A percentile compares a stretch with the other conserved stretches of the same genome.
Evolutionary conservation across 2,329 filamentous ascomycete species (phyloP).

Genomic region (Penicillium sp.): DNA sequence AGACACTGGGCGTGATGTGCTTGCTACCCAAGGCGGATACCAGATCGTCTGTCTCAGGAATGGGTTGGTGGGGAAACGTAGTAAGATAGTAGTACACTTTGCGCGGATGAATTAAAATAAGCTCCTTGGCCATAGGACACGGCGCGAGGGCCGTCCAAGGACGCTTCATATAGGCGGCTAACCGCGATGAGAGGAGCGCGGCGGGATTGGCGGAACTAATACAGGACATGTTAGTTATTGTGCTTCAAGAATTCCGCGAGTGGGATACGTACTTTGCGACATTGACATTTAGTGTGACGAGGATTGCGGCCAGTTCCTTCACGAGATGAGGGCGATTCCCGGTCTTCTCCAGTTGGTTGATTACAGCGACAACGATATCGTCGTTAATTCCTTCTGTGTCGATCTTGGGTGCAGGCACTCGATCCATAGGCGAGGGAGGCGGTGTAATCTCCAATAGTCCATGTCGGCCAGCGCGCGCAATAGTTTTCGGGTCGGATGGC

Average conservation of each 20-base stretch:
- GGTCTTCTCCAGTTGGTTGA: slow-evolving; percentile 82
- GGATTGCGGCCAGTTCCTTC: slow-evolving; percentile 81
- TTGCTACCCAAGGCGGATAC: slow-evolving; percentile 51
- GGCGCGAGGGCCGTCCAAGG: slow-evolving; percentile 73
- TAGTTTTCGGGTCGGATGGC: slow-evolving; percentile 27
- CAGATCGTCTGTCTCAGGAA: slow-evolving; percentile 63
- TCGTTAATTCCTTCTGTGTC: slow-evolving; percentile 85
- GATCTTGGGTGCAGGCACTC: slow-evolving; percentile 54
- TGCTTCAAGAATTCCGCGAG: slow-evolving; percentile 6
- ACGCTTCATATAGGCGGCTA: slow-evolving; percentile 86
- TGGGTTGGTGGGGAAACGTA: slow-evolving; percentile 76
- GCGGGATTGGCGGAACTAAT: slow-evolving; percentile 88
- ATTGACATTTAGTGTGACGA: slow-evolving; percentile 72
- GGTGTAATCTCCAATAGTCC: slow-evolving; percentile 69
- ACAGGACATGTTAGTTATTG: slow-evolving; percentile 15
- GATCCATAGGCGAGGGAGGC: slow-evolving; percentile 67
- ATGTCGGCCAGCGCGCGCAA: slow-evolving; percentile 39
- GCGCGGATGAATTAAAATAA: slow-evolving; percentile 86
- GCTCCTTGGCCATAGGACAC: slow-evolving; percentile 88
- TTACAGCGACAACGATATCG: slow-evolving; percentile 88
- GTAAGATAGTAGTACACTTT: slow-evolving; percentile 96
- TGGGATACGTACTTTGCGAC: slow-evolving; percentile 78
- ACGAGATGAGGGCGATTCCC: slow-evolving; percentile 91
- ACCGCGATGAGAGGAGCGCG: slow-evolving; percentile 88
- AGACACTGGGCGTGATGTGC: slow-evolving; percentile 81